Percentiles rank a stretch among this genome's conserved stretches.
Conservation (phyloP, 768 basidiomycete species). For the Lyophyllum semitale region DNA sequence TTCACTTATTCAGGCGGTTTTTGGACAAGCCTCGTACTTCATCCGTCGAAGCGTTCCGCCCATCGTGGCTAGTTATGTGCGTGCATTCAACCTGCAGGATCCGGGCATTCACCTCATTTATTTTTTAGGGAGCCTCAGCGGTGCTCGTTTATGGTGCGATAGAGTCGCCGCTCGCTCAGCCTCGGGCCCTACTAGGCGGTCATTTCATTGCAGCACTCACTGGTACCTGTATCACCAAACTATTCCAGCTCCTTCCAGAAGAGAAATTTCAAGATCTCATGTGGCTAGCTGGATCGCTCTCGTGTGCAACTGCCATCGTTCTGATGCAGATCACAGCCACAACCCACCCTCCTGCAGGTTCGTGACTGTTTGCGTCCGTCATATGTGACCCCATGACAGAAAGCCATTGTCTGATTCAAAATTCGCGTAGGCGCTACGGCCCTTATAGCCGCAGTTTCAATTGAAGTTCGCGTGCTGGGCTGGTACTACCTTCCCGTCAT, state of each 20-base stretch:
- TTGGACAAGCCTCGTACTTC: constrained; percentile 50
- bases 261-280: constrained; percentile 41
- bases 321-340: constrained; percentile 55
- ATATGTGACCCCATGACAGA: neutral
- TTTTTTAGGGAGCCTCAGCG: constrained; percentile 52
- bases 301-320: constrained; percentile 43
- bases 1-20: constrained; percentile 49
- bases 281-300: constrained; percentile 52
- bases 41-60: constrained; percentile 43
- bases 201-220: constrained; percentile 51
- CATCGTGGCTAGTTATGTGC: constrained; percentile 50
- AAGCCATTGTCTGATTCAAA: neutral
- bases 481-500: constrained; percentile 59
- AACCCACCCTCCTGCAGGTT: constrained; percentile 56
- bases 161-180: constrained; percentile 56
- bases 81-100: constrained; percentile 16
- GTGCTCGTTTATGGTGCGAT: constrained; percentile 56
- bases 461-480: constrained; percentile 41
- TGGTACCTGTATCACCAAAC: constrained; percentile 52
- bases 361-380: too few species aligned
- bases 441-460: constrained; percentile 46
- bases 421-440: constrained; percentile 48
- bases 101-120: neutral
- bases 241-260: constrained; percentile 47
- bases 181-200: constrained; percentile 50